A percentile compares a stretch with the other conserved stretches of the same genome.
phyloP scores from a whole-genome alignment of 2,329 filamentous ascomycete species.

The Macrophomina tecta region DNA sequence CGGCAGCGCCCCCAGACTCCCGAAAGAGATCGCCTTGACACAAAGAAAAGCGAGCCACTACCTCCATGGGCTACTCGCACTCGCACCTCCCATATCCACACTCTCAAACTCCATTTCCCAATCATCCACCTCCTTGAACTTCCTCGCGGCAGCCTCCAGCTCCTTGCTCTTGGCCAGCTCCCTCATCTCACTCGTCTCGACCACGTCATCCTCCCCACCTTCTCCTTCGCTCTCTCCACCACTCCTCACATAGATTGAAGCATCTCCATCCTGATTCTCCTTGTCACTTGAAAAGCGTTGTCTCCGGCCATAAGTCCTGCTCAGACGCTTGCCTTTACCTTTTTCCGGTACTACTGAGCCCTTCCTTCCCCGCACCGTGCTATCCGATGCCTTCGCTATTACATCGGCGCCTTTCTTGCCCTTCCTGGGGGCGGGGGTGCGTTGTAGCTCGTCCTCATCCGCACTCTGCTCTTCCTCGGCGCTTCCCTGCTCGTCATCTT shows the following conservation, averaged over 20 bases:
- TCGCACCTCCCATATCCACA: constrained; percentile 45
- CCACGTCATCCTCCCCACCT: constrained; percentile 30
- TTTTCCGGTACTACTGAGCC: constrained; percentile 11
- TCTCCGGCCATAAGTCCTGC: constrained; percentile 31
- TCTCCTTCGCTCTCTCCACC: constrained; percentile 48
- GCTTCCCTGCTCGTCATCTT: not conserved
- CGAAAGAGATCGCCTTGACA: too few relatives aligned
- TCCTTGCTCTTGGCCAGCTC: constrained; percentile 41
- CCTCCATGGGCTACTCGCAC: constrained; percentile 48
- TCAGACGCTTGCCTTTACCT: constrained; percentile 40
- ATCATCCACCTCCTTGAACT: constrained; percentile 57
- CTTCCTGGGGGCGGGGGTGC: constrained; percentile 32
- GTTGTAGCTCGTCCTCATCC: constrained; percentile 51
- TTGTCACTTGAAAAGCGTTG: constrained; percentile 45
- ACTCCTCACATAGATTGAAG: not conserved
- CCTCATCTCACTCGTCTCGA: constrained; percentile 33
- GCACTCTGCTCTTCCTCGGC: constrained; percentile 36
- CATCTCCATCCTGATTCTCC: constrained; percentile 44
- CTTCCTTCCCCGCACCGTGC: constrained; percentile 29
- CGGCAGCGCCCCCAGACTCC: not conserved
- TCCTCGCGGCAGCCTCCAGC: constrained; percentile 52
- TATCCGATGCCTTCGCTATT: not conserved
- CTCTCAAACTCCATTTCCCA: constrained; percentile 60
- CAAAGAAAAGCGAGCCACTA: constrained; percentile 25
- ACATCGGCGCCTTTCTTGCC: constrained; percentile 32